phyloP scores from a whole-genome alignment of 495 filamentous ascomycete species.

The Penicillium desertorum region DNA sequence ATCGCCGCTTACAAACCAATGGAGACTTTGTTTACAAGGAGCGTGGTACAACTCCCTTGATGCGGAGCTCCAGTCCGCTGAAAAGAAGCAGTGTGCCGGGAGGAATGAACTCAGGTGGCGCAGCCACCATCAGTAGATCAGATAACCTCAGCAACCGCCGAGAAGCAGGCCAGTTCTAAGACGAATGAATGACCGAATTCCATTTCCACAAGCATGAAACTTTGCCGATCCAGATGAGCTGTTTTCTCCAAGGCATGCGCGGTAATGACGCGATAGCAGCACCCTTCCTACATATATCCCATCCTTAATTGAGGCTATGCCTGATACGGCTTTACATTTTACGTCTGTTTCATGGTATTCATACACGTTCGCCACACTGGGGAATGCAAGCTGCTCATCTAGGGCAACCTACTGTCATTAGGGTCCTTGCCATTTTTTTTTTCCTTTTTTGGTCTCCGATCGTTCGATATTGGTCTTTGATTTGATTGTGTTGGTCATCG shows the following conservation, averaged over 20 bases:
- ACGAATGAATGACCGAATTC: constrained; percentile 16
- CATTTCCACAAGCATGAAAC: constrained; percentile 7
- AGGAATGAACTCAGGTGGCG: constrained; percentile 27
- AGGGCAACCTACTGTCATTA: background rate
- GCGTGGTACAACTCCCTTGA: constrained; percentile 37
- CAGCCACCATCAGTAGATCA: constrained; percentile 27
- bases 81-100: constrained; percentile 46
- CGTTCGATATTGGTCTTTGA: background rate
- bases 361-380: constrained; percentile 14
- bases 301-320: constrained; percentile 10
- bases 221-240: constrained; percentile 2
- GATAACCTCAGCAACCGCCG: constrained; percentile 30
- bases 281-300: constrained; percentile 14
- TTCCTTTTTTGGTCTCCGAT: background rate
- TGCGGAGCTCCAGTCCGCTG: constrained; percentile 42
- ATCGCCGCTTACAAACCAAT: constrained; percentile 37
- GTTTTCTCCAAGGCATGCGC: background rate
- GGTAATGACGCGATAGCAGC: background rate
- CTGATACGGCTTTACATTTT: constrained; percentile 8
- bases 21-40: constrained; percentile 45
- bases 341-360: constrained; percentile 6
- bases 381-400: constrained; percentile 17
- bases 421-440: background rate
- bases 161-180: constrained; percentile 43
- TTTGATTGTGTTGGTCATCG: background rate